phyloP scores from a whole-genome alignment of 179 eudicot genomes.

The Silene noctiflora region DNA sequence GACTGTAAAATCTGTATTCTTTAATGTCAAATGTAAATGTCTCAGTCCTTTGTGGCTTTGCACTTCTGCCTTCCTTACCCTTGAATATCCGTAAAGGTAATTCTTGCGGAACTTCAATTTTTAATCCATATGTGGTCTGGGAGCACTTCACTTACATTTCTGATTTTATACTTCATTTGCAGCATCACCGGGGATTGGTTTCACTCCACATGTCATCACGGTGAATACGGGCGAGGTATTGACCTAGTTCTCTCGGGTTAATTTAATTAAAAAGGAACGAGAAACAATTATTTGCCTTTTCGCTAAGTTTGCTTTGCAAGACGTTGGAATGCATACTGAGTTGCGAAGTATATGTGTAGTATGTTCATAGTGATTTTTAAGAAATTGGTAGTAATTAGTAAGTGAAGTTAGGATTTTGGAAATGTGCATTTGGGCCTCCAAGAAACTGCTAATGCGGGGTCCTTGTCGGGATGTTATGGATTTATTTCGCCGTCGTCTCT shows the following conservation, averaged over 20 bases:
- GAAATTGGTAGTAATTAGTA: neutral
- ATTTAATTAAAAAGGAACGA: neutral
- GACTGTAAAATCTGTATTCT: neutral
- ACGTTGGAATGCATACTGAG: neutral
- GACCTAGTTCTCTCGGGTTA: neutral
- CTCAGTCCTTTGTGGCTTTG: neutral
- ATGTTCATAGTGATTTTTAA: neutral
- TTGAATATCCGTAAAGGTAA: neutral
- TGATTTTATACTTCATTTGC: constrained; percentile 30
- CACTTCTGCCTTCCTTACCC: neutral
- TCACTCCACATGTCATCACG: constrained; percentile 68
- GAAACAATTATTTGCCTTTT: neutral
- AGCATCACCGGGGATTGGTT: constrained; percentile 74
- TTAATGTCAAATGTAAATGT: neutral
- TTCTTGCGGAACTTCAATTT: neutral
- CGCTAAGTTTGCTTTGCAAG: neutral
- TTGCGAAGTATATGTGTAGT: neutral
- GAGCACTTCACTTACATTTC: constrained; percentile 3
- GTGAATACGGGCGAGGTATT: constrained; percentile 85
- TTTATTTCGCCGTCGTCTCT: neutral
- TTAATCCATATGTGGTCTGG: neutral
- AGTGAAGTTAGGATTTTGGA: neutral
- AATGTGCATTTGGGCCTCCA: neutral
- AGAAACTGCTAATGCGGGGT: neutral
- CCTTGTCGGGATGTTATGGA: neutral